Conservation (phyloP, 306 rosid genomes). For the Mucuna pruriens region DNA sequence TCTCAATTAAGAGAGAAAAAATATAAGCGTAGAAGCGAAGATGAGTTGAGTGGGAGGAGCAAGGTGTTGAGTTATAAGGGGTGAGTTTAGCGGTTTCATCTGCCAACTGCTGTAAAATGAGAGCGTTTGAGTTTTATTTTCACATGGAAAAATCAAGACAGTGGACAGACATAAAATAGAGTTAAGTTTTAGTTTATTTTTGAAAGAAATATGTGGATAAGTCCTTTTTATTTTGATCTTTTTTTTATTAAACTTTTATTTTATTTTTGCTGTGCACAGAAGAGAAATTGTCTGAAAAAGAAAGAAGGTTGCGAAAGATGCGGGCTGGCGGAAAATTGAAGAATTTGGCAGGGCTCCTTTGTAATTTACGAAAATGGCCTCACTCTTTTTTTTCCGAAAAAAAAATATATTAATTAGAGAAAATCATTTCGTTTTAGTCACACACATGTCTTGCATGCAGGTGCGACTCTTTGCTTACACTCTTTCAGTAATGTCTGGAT, state of each 20-base stretch:
- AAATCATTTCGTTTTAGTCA: not conserved
- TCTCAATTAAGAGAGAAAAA: not conserved
- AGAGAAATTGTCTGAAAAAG: conserved; percentile 53
- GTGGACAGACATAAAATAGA: not conserved
- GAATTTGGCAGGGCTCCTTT: conserved; percentile 42
- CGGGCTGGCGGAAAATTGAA: conserved; percentile 60
- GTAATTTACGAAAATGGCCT: conserved; percentile 42
- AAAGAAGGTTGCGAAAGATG: conserved; percentile 72
- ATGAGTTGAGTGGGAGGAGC: not conserved
- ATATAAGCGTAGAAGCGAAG: not conserved
- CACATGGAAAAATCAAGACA: not conserved
- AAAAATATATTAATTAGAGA: not conserved
- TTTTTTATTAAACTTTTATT: not conserved
- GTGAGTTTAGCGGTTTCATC: conserved; percentile 45
- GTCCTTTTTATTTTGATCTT: not conserved
- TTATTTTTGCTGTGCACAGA: conserved; percentile 15
- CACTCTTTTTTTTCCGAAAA: not conserved
- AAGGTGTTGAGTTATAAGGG: conserved; percentile 47
- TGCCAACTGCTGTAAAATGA: conserved; percentile 54
- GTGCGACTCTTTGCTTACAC: not conserved
- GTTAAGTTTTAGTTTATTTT: no score
- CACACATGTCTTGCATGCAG: conserved; percentile 25
- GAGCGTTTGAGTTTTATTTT: conserved; percentile 14
- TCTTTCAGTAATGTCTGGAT: not conserved
- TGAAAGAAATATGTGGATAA: not conserved